Conservation (phyloP, 2,329 filamentous ascomycete species). For the Colletotrichum shisoi region DNA sequence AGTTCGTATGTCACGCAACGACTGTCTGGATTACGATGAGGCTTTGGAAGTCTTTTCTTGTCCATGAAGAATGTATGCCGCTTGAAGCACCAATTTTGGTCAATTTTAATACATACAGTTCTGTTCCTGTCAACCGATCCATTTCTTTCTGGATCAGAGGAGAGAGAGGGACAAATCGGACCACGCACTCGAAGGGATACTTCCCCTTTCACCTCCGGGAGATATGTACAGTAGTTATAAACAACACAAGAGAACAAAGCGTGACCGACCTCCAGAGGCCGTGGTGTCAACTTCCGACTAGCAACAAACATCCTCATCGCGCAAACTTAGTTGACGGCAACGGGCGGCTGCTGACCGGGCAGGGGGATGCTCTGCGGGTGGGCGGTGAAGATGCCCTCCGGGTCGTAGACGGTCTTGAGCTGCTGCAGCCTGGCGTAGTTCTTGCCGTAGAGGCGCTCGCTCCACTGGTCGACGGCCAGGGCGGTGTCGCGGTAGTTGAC, state of each 20-base stretch:
- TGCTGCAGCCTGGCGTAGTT: constrained; percentile 36
- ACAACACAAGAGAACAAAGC: too few relatives aligned
- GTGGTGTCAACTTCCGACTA: background rate
- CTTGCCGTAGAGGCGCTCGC: constrained; percentile 36
- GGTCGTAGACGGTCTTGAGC: constrained; percentile 37
- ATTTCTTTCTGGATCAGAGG: background rate
- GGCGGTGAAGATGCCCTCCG: constrained; percentile 39
- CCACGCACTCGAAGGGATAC: background rate
- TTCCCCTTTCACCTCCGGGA: background rate
- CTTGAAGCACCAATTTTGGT: background rate
- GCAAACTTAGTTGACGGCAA: constrained; percentile 20
- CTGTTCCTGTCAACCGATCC: background rate
- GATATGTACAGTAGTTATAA: background rate
- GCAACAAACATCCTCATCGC: too few relatives aligned
- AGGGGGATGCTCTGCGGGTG: constrained; percentile 38
- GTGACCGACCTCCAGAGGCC: too few relatives aligned
- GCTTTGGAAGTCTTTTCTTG: too few relatives aligned
- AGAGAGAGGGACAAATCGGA: too few relatives aligned
- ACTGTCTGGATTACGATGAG: too few relatives aligned
- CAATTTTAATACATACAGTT: too few relatives aligned
- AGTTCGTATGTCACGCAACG: too few relatives aligned
- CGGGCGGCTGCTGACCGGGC: constrained; percentile 31
- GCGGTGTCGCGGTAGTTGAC: constrained; percentile 40
- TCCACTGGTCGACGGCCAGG: constrained; percentile 35
- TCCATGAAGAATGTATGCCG: background rate